Percentiles rank a stretch among this genome's conserved stretches.
Conservation (phyloP, 2,329 filamentous ascomycete species). For the Cucurbitaria berberidis region DNA sequence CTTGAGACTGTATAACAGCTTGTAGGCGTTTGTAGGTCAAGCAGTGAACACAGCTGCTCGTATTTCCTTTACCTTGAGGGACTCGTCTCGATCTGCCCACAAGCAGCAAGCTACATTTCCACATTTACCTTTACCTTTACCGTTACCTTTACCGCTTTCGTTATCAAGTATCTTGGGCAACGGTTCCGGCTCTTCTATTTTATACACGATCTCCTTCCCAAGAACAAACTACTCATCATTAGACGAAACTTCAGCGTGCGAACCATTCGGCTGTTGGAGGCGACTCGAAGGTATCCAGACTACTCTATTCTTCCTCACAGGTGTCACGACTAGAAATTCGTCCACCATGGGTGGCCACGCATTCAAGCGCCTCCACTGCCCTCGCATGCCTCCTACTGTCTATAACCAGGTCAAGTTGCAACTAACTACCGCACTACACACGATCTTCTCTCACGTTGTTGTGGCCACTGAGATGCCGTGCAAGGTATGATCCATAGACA, state of each 20-base stretch:
- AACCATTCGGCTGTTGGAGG: neutral
- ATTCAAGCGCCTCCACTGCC: conserved; percentile 29
- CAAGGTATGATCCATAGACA: conserved; percentile 18
- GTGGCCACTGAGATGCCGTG: conserved; percentile 34
- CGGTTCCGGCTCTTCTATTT: too few relatives aligned
- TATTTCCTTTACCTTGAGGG: neutral
- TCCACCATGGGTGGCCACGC: conserved; percentile 34
- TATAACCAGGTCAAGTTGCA: conserved; percentile 25
- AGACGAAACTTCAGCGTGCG: neutral
- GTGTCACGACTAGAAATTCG: neutral
- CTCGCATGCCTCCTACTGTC: conserved; percentile 25
- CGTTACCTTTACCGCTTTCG: too few relatives aligned
- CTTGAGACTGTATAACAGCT: neutral
- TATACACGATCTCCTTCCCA: too few relatives aligned
- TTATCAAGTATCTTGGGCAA: too few relatives aligned
- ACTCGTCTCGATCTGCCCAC: neutral
- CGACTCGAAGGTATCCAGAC: neutral
- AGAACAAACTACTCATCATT: too few relatives aligned
- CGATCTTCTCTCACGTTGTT: conserved; percentile 30
- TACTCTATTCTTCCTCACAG: neutral
- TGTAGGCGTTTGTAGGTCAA: neutral
- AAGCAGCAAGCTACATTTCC: neutral
- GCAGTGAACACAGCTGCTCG: neutral
- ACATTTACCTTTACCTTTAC: neutral
- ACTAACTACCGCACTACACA: conserved; percentile 13